Base-by-base conservation (phyloP, 306 rosid species). In the Citrullus amarus region DNA sequence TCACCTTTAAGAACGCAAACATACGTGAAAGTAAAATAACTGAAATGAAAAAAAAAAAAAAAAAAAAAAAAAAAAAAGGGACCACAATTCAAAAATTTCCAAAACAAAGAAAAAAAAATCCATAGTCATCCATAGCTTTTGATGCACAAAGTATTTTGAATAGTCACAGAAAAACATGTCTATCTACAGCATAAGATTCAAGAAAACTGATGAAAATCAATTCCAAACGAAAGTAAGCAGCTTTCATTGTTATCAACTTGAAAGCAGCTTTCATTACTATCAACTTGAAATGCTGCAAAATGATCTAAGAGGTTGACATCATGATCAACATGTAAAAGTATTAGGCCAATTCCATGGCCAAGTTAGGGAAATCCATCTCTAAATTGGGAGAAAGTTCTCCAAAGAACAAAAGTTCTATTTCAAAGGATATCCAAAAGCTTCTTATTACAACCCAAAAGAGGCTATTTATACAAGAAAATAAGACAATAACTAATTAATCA, bases 1-100 rank as follows among this genome's bases (percentile, higher is more conserved):
- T 80, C 84, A 73, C 87, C 93, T 93, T 76, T 53, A 79, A 46
- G 58, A 85, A 25, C 46, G n/a, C 32, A 58, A 28, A 83, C 36
- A 28, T 63, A 10, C 36, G 17, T 74, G 56, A 60, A 10, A 80
- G 41, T 28, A 51, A 53, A 43, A 4, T n/a, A 60, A 44, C 18
- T 9, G 56, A 25, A 51, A 76, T 73, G 75, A 9, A 36, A 14
- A 60, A 8, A 60, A 34, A 50, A 25, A 25, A 25, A 1, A 25
- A 25, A 0, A 34, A 34, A 34, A 34, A 34, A 34, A 34, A 4
- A 34, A 34, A 34, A 8, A 43, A 43, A 1, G 13, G 48, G 25
- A n/a, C 25, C 38, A 57, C 9, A 6, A 9, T 57, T 22, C 34
- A 48, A 22, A 72, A 48, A 14, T 44, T 72, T 72, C 75, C 77